Conservation (phyloP, 179 eudicot genomes). For the Corrigiola litoralis region DNA sequence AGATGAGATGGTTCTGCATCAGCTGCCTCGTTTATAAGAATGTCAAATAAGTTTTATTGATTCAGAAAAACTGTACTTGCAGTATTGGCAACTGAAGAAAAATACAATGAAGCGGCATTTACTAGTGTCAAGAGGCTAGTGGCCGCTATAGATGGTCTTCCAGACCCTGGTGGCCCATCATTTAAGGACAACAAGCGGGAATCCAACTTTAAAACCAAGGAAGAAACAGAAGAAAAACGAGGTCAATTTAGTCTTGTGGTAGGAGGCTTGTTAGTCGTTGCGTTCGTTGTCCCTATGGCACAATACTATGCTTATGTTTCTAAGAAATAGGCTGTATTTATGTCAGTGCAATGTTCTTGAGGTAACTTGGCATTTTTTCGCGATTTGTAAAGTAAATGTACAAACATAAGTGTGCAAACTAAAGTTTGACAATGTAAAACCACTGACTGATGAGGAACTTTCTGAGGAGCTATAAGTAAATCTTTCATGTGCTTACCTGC, state of each 20-base stretch:
- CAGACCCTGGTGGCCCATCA: constrained; percentile 90
- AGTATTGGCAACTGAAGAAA: constrained; percentile 94
- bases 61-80: constrained; percentile 33
- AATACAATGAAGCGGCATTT: constrained; percentile 85
- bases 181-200: constrained; percentile 81
- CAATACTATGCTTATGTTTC: constrained; percentile 99
- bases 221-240: constrained; percentile 95
- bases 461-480: background rate
- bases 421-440: constrained; percentile 22
- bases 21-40: too few species aligned
- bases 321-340: constrained; percentile 36
- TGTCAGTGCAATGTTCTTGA: background rate
- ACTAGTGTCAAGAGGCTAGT: constrained; percentile 90
- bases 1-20: too few species aligned
- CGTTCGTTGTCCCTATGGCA: constrained; percentile 99
- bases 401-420: constrained; percentile 19
- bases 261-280: constrained; percentile 88
- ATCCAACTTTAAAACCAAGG: constrained; percentile 88
- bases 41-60: too few species aligned
- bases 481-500: background rate
- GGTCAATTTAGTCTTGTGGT: constrained; percentile 95
- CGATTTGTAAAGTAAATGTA: constrained; percentile 24
- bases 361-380: background rate
- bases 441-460: constrained; percentile 11
- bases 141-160: constrained; percentile 93